Conservation (phyloP, 768 basidiomycete species). For the Lepiota brunneoincarnata region DNA sequence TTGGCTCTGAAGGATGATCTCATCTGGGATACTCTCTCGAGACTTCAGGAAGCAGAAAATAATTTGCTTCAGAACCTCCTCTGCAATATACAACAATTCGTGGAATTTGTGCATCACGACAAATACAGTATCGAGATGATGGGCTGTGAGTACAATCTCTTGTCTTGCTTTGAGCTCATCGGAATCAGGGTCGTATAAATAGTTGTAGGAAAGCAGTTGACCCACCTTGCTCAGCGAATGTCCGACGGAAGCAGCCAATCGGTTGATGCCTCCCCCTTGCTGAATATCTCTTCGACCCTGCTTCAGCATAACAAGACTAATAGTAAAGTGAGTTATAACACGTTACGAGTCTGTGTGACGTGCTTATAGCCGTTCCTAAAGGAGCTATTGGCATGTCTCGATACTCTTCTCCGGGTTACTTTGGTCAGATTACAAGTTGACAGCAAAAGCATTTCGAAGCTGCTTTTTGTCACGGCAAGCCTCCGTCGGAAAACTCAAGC, state of each 20-base stretch:
- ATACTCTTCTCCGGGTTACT: conserved; percentile 55
- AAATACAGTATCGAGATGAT: conserved; percentile 52
- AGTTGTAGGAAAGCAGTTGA: conserved; percentile 60
- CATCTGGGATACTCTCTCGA: conserved; percentile 53
- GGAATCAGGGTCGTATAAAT: background rate
- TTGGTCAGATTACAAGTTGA: conserved; percentile 50
- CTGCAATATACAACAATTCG: conserved; percentile 53
- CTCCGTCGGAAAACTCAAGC: conserved; percentile 36
- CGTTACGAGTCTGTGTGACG: background rate
- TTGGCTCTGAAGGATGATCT: conserved; percentile 30
- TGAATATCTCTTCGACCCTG: conserved; percentile 48
- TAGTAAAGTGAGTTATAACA: conserved; percentile 41
- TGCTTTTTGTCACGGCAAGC: conserved; percentile 47
- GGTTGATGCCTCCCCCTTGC: conserved; percentile 56
- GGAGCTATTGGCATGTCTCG: conserved; percentile 60
- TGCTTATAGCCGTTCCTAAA: conserved; percentile 20
- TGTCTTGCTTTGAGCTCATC: background rate
- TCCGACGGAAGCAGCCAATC: conserved; percentile 47
- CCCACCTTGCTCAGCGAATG: conserved; percentile 51
- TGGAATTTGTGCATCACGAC: conserved; percentile 56
- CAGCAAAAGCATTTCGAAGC: conserved; percentile 36
- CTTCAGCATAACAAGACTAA: conserved; percentile 59
- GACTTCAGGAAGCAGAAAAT: conserved; percentile 48
- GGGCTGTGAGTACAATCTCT: conserved; percentile 40
- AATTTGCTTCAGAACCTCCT: conserved; percentile 50